Percentiles rank a stretch among this genome's conserved stretches.
phyloP scores from a whole-genome alignment of 129 eudicot species.

The carrot (Daucus carota) region DH1_v3.0 NC_030389.2:16052001-16052500 shows the following conservation, averaged over 20 bases:
- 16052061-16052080: not conserved
- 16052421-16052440: no score
- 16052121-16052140: not conserved
- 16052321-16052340: conserved; percentile 73
- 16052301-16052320: conserved; percentile 2
- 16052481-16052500: no score
- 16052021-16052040: not conserved
- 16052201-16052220: not conserved
- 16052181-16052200: not conserved
- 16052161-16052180: not conserved
- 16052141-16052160: not conserved
- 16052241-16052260: not conserved
- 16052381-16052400: no score
- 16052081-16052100: not conserved
- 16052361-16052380: conserved; percentile 26
- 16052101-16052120: not conserved
- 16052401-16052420: no score
- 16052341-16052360: conserved; percentile 79
- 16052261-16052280: not conserved
- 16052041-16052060: not conserved
- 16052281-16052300: not conserved
- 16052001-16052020: not conserved
- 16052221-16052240: not conserved
- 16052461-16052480: no score
- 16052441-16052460: no score